Base-by-base conservation (phyloP, 2,329 filamentous ascomycete species). In the Hypoxylon sp. region DNA sequence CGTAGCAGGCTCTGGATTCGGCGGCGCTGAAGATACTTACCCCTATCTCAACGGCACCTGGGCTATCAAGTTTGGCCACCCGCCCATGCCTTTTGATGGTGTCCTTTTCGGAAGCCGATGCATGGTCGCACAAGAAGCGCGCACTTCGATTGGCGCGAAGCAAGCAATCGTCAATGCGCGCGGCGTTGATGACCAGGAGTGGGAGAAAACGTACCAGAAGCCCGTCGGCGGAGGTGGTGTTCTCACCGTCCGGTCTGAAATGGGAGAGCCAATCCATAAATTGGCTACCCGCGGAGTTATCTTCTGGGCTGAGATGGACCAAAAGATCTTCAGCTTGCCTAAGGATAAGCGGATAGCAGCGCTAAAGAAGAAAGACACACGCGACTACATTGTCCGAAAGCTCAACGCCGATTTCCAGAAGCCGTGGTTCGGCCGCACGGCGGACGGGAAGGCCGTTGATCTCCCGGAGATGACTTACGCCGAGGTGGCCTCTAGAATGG, bases 331-430 rank as follows among this genome's bases (percentile, higher is more conserved):
- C 52, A 70, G 54, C 1, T 20, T 74, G 0, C 62, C 68, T 3
- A 71, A 70, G 51, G 66, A 67, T 26, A 81, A 82, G 68, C 77
- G 79, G 22, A 59, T 79, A 15, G 73, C 73, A 1, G 78, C 78
- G 62, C 71, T 83, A 6, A 78, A 77, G 70, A 78, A 78, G 68
- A 79, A 78, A 17, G 59, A 76, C 46, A 67, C 58, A 8, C 66
- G 63, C 43, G 76, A 79, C 11, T 76, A 80, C 71, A 81, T 83
- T 68, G 81, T 82, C 66, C 73, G 75, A 52, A 77, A 77, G 63
- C 73, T 83, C 17, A 83, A 83, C 68, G 78, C 78, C 47, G 81
- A 83, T 65, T 82, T 79, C 72, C 79, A 81, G 52, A 82, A 82
- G 61, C 77, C 79, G 11, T 83, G 81, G 81, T 83, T 83, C 54